Evolutionary conservation across 257 asterid genomes (phyloP).

Genomic region (Ilex aquifolium): DNA sequence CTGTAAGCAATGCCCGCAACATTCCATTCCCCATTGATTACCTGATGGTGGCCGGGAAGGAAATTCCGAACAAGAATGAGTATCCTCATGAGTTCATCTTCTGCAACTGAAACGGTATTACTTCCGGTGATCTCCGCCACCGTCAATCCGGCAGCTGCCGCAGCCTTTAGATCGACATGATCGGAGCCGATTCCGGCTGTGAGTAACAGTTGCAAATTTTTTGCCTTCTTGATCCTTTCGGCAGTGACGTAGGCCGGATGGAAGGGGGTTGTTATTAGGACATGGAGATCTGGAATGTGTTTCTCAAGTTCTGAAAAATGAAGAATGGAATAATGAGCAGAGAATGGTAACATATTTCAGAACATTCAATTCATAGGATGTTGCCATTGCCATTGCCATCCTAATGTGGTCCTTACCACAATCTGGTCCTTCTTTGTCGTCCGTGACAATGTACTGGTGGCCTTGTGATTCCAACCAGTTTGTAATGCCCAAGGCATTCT

Average conservation of each 20-base stretch:
- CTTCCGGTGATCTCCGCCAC: constrained; percentile 99
- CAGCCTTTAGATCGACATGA: constrained; percentile 90
- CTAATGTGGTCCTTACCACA: constrained; percentile 66
- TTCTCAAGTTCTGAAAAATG: constrained; percentile 81
- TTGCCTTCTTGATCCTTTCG: constrained; percentile 90
- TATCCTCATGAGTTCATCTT: constrained; percentile 96
- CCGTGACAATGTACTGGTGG: constrained; percentile 79
- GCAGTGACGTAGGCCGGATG: constrained; percentile 98
- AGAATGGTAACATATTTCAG: no score
- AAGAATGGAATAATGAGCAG: background rate
- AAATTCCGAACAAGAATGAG: constrained; percentile 92
- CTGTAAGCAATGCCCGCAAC: constrained; percentile 87
- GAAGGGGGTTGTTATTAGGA: constrained; percentile 88
- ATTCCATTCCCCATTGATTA: constrained; percentile 83
- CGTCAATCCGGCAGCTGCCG: constrained; percentile 92
- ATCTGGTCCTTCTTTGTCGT: constrained; percentile 89
- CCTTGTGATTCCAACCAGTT: constrained; percentile 91
- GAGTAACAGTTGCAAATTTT: constrained; percentile 76
- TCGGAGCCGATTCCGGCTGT: constrained; percentile 99
- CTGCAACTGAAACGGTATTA: constrained; percentile 92
- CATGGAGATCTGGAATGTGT: constrained; percentile 90
- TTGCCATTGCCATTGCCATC: no score
- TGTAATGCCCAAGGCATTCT: constrained; percentile 87
- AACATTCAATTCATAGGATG: no score
- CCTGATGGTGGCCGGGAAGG: constrained; percentile 87